phyloP scores from a whole-genome alignment of 139 green algal species.

The Volvox reticuliferus region DNA sequence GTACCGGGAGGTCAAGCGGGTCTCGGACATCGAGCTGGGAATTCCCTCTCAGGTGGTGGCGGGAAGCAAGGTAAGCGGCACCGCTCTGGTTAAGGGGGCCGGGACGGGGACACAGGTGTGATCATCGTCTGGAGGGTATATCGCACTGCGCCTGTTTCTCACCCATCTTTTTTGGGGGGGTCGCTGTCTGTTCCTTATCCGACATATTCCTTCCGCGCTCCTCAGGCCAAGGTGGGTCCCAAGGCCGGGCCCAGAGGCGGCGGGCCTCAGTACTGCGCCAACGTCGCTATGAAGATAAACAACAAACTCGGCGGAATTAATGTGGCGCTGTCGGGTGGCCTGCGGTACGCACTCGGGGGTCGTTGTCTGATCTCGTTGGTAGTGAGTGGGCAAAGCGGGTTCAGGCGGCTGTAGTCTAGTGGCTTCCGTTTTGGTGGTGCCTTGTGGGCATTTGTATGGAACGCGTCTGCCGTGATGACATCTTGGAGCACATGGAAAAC shows the following conservation, averaged over 20 bases:
- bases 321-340: constrained; percentile 46
- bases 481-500: too few relatives aligned
- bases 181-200: background rate
- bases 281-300: constrained; percentile 86
- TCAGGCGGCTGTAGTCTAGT: too few relatives aligned
- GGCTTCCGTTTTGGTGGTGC: too few relatives aligned
- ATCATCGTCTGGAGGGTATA: too few relatives aligned
- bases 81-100: background rate
- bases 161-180: background rate
- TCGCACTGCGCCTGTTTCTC: background rate
- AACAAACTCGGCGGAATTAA: constrained; percentile 86
- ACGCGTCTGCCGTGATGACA: too few relatives aligned
- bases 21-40: constrained; percentile 54
- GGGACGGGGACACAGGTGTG: too few relatives aligned
- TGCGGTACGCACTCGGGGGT: background rate
- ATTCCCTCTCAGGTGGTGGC: constrained; percentile 35
- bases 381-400: too few relatives aligned
- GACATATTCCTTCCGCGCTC: background rate
- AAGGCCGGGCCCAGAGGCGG: constrained; percentile 24
- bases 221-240: constrained; percentile 15
- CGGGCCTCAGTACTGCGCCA: constrained; percentile 77
- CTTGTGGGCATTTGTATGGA: too few relatives aligned
- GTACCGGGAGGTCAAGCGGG: constrained; percentile 58
- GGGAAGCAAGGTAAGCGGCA: constrained; percentile 14
- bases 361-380: too few relatives aligned